Base-by-base conservation (phyloP, 1,284 basidiomycete genomes). In the Tremellales sp. region DNA sequence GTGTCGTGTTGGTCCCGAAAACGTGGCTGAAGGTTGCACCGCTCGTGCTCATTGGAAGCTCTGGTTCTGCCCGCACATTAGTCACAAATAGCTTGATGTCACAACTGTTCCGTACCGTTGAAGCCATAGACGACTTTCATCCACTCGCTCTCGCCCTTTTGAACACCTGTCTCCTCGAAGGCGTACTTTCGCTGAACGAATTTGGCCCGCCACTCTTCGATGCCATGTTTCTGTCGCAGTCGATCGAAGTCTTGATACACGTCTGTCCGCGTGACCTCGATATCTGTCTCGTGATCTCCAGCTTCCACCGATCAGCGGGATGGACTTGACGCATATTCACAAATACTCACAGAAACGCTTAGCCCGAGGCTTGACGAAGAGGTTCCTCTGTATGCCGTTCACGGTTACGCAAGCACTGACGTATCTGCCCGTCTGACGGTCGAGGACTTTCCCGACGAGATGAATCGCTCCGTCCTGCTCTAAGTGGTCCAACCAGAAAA, bases 401-500 rank as follows among this genome's bases (percentile, higher is more conserved):
- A 99, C 81, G 2, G 85, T 86, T 35, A 98, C 79, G 61, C 89
- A 93, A 58, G 87, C 89, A 21, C 89, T 93, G n/a, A 89, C 78
- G 81, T 86, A 97, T 50, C 75, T 76, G 21, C 74, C 75, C 2
- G 82, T 80, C 4, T 77, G 73, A 70, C 85, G 85, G 72, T 92
- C 88, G 57, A 86, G 82, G 24, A 90, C 81, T 73, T 96, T 97
- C 15, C 92, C 92, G 29, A 89, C 81, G 53, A 97, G 86, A 67
- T 89, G 85, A 0, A 79, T 62, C 7, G 90, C 75, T 51, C 81
- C 82, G 15, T 86, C 82, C 43, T 83, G 80, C 67, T 97, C 92
- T 17, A 90, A 81, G 64, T 89, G 89, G 65, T 97, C 92, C 23
- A 94, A 77, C 92, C 92, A 97, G 77, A 86, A 97, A 75, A 97